Evolutionary conservation across 805 yeast species (phyloP), one percentile per base, ranked within the genome.

Genomic region (Spathaspora arborariae): DNA sequence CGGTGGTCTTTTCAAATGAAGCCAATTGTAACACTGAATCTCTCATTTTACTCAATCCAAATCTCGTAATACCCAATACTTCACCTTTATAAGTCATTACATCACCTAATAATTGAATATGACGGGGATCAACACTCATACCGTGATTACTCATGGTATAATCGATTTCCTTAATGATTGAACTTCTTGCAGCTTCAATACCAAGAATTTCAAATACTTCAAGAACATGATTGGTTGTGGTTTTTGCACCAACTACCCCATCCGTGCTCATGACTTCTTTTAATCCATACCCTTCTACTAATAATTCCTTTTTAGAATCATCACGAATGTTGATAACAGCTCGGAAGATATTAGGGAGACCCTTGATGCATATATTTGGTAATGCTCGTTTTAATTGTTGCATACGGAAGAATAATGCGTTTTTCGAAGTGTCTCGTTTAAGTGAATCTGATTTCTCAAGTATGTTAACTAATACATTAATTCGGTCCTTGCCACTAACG

Each of bases 111-210:
- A 94, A 74, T 72, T 94, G 98, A 64, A 95, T 91, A 67, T 94
- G 99, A 76, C 99, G 96, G 51, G 98, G 99, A 76, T 94, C 99
- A 42, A 94, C 97, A 65, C 96, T 88, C 99, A 94, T 94, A 69
- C 99, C 99, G 75, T 94, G 99, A 68, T 90, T 89, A 63, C 96
- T 84, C 99, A 94, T 94, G 46, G 99, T 94, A 63, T 90, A 90
- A 62, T 88, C 96, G 66, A 94, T 94, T 72, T 94, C 99, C 52
- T 82, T 82, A 62, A 94, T 86, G 63, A 94, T 94, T 56, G 96
- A 85, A 0, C 89, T 72, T 64, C 99, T 79, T 1, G 99, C 99
- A 1, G 99, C 99, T 66, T 94, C 99, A 53, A 94, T 95, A 59
- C 99, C 99, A 51, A 94, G 74, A 4, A 92, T 97, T 53, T 81